Base-by-base conservation (phyloP, 495 filamentous ascomycete species). In the Cairneyella variabilis region DNA sequence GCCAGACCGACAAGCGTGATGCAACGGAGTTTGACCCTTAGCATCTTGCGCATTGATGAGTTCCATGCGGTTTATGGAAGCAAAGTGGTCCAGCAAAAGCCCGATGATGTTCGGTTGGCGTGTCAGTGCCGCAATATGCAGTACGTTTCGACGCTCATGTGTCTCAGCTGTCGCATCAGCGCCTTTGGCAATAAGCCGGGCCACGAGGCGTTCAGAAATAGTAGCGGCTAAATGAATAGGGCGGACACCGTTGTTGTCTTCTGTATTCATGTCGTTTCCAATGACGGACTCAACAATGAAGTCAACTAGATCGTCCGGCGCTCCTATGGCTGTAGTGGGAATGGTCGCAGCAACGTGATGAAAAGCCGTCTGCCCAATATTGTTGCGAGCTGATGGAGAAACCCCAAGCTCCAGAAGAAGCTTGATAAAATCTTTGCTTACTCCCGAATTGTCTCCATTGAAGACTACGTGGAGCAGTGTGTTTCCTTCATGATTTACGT, bases 61-160 rank as follows among this genome's bases (percentile, higher is more conserved):
- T 18, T 56, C 10, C 23, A 40, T 28, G 55, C 38, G 20, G 16
- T 42, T 3, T 18, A 54, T 1, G 7, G 51, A 40, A 9, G 30
- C 12, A 30, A 63, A 60, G 22, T 59, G 46, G 12, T 66, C 59
- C 3, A 76, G 50, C 5, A 76, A 40, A 2, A 74, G 21, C 3
- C 67, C 72, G 4, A 76, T 53, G 2, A 61, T 61, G 43, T 74
- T 74, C 28, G 53, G 62, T 46, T 71, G 59, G 10, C 66, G 52
- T n/a, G 64, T 61, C 22, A 53, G 48, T 0, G 69, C 61, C 6
- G 71, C 72, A 20, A 72, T 58, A 45, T 76, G 73, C 8, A 76
- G 53, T 17, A 69, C 51, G 4, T 64, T 72, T 16, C 54, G 48
- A 1, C 66, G 65, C n/a, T 71, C 60, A 28, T 51, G 38, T 1